Conservation (phyloP, 345 rosid species). For the Nasturtium officinale region DNA sequence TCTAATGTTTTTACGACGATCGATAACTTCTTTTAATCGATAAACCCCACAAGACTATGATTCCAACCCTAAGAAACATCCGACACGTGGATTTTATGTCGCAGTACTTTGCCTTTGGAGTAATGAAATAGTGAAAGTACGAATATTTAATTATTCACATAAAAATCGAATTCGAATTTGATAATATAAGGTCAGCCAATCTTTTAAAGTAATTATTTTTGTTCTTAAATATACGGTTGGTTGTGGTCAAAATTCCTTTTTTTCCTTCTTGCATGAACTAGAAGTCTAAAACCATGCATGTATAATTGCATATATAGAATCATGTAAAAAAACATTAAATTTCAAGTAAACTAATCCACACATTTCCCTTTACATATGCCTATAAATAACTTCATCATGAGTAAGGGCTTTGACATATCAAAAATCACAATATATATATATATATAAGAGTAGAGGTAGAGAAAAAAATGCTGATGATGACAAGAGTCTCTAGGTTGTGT, state of each 20-base stretch:
- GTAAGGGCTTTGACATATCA: conserved; percentile 11
- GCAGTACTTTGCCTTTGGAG: conserved; percentile 15
- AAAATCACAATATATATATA: background rate
- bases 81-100: conserved; percentile 32
- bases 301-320: background rate
- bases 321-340: background rate
- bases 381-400: conserved; percentile 30
- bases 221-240: conserved; percentile 24
- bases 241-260: conserved; percentile 36
- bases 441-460: background rate
- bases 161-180: conserved; percentile 21
- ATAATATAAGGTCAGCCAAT: conserved; percentile 34
- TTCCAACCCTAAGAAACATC: conserved; percentile 21
- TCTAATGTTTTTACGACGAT: conserved; percentile 2
- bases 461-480: background rate
- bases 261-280: conserved; percentile 30
- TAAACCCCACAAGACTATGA: conserved; percentile 35
- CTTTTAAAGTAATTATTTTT: background rate
- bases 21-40: background rate
- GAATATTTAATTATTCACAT: conserved; percentile 26
- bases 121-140: conserved; percentile 27
- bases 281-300: conserved; percentile 21
- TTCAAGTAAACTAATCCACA: conserved; percentile 5
- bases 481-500: background rate
- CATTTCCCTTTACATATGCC: conserved; percentile 10